These are phyloP conservation scores for Dactylonectria macrodidyma DNA, from an alignment of 2,329 filamentous ascomycete genomes.

Conservation along the genomic window DNA sequence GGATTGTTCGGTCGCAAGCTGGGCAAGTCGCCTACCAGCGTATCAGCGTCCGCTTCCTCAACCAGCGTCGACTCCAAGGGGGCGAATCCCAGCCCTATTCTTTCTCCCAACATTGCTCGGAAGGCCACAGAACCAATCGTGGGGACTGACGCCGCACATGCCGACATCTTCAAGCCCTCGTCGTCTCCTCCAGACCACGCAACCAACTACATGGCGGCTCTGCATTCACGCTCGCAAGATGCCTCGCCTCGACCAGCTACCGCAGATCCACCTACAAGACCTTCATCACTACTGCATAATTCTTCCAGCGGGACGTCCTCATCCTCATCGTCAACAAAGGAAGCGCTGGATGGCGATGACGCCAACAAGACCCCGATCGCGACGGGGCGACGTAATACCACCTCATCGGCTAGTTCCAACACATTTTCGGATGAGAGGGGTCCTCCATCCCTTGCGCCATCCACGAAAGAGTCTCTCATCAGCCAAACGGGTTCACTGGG, in stretches of 20 bases:
- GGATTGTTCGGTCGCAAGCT: constrained; percentile 68
- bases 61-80: constrained; percentile 65
- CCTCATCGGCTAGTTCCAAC: constrained; percentile 54
- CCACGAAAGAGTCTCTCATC: constrained; percentile 55
- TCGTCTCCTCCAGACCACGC: constrained; percentile 73
- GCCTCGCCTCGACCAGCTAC: constrained; percentile 64
- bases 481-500: constrained; percentile 57
- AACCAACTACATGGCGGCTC: constrained; percentile 75
- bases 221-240: constrained; percentile 75
- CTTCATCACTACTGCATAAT: constrained; percentile 55
- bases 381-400: constrained; percentile 54
- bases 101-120: constrained; percentile 54
- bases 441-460: constrained; percentile 51
- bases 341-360: constrained; percentile 58
- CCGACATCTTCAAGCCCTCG: constrained; percentile 73
- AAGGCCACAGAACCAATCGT: constrained; percentile 75
- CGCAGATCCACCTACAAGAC: constrained; percentile 53
- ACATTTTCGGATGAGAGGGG: constrained; percentile 46
- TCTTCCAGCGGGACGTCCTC: constrained; percentile 64
- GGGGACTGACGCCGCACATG: constrained; percentile 76
- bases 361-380: constrained; percentile 47
- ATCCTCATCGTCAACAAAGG: constrained; percentile 65
- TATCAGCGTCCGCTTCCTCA: constrained; percentile 59
- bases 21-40: constrained; percentile 53
- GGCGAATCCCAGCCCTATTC: constrained; percentile 52